Evolutionary conservation across 2,329 filamentous ascomycete species (phyloP).

Genomic region (Alternaria longipes): DNA sequence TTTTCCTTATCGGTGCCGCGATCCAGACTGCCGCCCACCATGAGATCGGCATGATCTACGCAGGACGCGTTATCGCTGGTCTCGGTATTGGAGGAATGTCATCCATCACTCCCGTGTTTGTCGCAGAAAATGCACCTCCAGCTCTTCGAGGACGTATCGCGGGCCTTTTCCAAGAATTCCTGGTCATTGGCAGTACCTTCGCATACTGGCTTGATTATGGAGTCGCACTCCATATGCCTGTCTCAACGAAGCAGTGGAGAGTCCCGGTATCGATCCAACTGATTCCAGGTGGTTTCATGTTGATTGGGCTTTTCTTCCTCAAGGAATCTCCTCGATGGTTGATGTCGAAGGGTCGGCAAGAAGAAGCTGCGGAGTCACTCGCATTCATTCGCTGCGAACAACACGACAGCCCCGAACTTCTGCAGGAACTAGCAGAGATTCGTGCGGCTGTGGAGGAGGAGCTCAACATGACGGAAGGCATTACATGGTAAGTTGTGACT

Average conservation of each 20-base stretch:
- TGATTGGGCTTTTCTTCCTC: slow-evolving; percentile 55
- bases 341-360: slow-evolving; percentile 53
- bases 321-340: slow-evolving; percentile 58
- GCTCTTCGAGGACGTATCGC: slow-evolving; percentile 68
- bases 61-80: slow-evolving; percentile 60
- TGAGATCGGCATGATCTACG: slow-evolving; percentile 17
- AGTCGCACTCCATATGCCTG: slow-evolving; percentile 54
- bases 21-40: slow-evolving; percentile 18
- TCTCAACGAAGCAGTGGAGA: slow-evolving; percentile 57
- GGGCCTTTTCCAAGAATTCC: slow-evolving; percentile 58
- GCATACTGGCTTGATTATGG: slow-evolving; percentile 56
- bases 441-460: slow-evolving; percentile 72
- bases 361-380: slow-evolving; percentile 68
- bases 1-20: slow-evolving; percentile 17
- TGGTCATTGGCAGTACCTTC: slow-evolving; percentile 54
- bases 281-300: slow-evolving; percentile 70
- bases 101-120: slow-evolving; percentile 62
- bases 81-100: slow-evolving; percentile 63
- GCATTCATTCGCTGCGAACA: slow-evolving; percentile 16
- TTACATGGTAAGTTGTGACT: slow-evolving; percentile 13
- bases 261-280: slow-evolving; percentile 70
- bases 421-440: slow-evolving; percentile 71
- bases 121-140: slow-evolving; percentile 61
- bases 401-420: slow-evolving; percentile 54
- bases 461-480: slow-evolving; percentile 67